These are phyloP conservation scores for Ceratobasidium sp. DNA, from an alignment of 1,284 basidiomycete genomes.

Conservation along the genomic window DNA sequence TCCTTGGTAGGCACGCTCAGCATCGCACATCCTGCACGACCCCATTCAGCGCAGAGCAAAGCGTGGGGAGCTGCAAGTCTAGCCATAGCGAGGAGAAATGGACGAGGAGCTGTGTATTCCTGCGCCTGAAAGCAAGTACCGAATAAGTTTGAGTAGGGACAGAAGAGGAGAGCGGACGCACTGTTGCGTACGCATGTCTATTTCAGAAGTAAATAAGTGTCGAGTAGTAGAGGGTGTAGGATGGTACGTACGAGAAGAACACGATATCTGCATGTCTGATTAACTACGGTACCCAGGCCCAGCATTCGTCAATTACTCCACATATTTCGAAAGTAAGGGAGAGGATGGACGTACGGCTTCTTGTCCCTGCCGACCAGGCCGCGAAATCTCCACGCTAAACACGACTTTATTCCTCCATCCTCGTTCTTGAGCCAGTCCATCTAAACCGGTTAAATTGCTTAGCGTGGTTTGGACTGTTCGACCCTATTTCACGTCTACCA, in stretches of 20 bases:
- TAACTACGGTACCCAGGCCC: conserved; percentile 63
- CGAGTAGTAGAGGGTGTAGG: neutral
- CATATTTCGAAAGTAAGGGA: conserved; percentile 30
- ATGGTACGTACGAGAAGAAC: conserved; percentile 61
- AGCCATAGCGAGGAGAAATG: conserved; percentile 76
- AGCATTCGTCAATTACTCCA: no score
- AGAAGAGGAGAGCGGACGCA: conserved; percentile 51
- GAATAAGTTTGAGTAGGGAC: conserved; percentile 58
- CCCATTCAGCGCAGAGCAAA: conserved; percentile 78
- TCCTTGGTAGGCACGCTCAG: conserved; percentile 82
- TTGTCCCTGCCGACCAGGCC: conserved; percentile 76
- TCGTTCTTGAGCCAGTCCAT: conserved; percentile 78
- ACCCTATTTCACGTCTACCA: conserved; percentile 24
- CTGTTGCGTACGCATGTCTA: conserved; percentile 72
- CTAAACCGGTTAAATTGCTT: conserved; percentile 76
- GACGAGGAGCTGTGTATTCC: conserved; percentile 62
- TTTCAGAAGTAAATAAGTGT: neutral
- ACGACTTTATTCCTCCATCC: conserved; percentile 82
- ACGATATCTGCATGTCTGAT: conserved; percentile 81
- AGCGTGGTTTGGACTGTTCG: conserved; percentile 55
- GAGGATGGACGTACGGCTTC: conserved; percentile 66
- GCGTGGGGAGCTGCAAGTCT: conserved; percentile 73
- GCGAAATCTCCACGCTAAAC: conserved; percentile 78
- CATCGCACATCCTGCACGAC: conserved; percentile 74
- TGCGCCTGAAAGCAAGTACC: conserved; percentile 31